Percentiles rank a stretch among this genome's conserved stretches.
phyloP scores from a whole-genome alignment of 371 early-diverging fungal species.

The Capillidium heterosporum region DNA sequence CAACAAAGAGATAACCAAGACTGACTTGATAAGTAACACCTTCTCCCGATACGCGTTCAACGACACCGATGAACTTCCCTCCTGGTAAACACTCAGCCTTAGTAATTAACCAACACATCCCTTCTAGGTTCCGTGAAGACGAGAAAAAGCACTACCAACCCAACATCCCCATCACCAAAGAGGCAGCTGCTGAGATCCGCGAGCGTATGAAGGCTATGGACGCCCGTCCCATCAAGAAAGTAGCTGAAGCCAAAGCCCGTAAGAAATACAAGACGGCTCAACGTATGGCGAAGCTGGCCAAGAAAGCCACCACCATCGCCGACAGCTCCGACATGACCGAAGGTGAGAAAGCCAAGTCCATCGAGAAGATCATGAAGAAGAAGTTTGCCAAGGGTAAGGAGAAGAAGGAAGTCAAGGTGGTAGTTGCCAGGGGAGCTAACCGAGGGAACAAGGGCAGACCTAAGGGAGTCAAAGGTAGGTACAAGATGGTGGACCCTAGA shows the following conservation, averaged over 20 bases:
- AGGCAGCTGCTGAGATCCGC: conserved; percentile 69
- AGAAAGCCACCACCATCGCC: conserved; percentile 73
- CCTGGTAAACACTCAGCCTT: conserved; percentile 29
- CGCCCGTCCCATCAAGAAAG: conserved; percentile 94
- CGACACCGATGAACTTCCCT: conserved; percentile 68
- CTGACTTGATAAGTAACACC: conserved; percentile 69
- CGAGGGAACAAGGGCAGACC: conserved; percentile 84
- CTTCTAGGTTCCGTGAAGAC: conserved; percentile 54
- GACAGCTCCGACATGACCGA: conserved; percentile 81
- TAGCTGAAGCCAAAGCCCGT: conserved; percentile 94
- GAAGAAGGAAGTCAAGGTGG: conserved; percentile 59
- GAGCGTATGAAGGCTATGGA: conserved; percentile 70
- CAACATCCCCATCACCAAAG: conserved; percentile 80
- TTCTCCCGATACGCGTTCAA: conserved; percentile 79
- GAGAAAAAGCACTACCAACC: conserved; percentile 77
- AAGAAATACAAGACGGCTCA: conserved; percentile 62
- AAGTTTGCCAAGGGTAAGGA: conserved; percentile 39
- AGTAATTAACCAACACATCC: conserved; percentile 9
- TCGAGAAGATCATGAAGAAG: conserved; percentile 52
- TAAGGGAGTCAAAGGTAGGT: conserved; percentile 88
- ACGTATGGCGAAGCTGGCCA: conserved; percentile 57
- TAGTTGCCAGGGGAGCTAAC: conserved; percentile 79
- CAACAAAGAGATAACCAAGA: conserved; percentile 47
- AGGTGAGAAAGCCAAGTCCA: conserved; percentile 62
- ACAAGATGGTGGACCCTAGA: conserved; percentile 84